phyloP scores from a whole-genome alignment of 805 yeast species.

The Yarrowia keelungensis region DNA sequence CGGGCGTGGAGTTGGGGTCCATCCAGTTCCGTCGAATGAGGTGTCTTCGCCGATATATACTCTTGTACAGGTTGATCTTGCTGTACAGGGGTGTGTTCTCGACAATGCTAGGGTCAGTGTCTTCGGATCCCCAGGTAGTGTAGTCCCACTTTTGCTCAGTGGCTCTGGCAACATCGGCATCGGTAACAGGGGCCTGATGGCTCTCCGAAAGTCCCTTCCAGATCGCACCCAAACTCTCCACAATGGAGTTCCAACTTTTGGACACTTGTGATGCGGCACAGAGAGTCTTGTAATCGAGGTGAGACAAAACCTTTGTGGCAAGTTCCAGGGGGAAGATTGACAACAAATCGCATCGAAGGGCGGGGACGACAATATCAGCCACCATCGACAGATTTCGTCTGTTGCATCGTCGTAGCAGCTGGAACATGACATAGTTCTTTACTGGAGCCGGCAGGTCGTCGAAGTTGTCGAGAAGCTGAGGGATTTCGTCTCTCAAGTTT shows the following conservation, averaged over 20 bases:
- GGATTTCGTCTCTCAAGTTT: conserved; percentile 65
- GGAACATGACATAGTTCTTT: conserved; percentile 60
- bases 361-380: conserved; percentile 57
- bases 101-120: conserved; percentile 10
- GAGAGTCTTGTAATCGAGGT: conserved; percentile 69
- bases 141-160: conserved; percentile 49
- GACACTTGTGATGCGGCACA: conserved; percentile 69
- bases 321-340: conserved; percentile 77
- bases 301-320: conserved; percentile 65
- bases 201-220: conserved; percentile 73
- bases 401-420: conserved; percentile 63
- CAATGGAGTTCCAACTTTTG: conserved; percentile 69
- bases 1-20: conserved; percentile 72
- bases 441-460: conserved; percentile 55
- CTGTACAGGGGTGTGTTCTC: conserved; percentile 44
- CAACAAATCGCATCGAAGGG: conserved; percentile 76
- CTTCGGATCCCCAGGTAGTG: conserved; percentile 45
- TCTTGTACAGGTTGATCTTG: conserved; percentile 54
- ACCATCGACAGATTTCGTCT: conserved; percentile 69
- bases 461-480: conserved; percentile 66
- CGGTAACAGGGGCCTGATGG: conserved; percentile 52
- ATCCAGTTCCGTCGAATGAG: conserved; percentile 78
- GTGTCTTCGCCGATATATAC: conserved; percentile 65
- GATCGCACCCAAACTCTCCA: conserved; percentile 63
- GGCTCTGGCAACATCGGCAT: conserved; percentile 54